A percentile compares a stretch with the other conserved stretches of the same genome.
Evolutionary conservation across 2,329 filamentous ascomycete species (phyloP).

Genomic region (Pseudogymnoascus sp.): DNA sequence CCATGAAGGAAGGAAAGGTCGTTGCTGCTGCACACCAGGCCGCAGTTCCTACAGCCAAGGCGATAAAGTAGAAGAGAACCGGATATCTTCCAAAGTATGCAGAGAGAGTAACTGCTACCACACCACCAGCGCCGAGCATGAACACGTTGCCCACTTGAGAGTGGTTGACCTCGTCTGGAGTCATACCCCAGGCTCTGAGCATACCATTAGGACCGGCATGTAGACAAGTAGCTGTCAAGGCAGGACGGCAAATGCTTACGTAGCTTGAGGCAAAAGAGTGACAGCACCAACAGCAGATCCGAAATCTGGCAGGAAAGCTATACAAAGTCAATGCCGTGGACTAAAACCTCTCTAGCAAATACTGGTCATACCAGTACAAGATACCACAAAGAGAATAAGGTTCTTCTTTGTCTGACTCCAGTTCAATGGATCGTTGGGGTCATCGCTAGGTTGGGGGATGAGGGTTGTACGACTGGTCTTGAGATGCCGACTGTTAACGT

Average conservation of each 20-base stretch:
- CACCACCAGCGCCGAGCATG: slow-evolving; percentile 31
- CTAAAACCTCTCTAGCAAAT: not conserved
- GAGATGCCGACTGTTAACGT: slow-evolving; percentile 35
- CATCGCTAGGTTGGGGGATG: slow-evolving; percentile 37
- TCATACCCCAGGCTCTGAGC: not conserved
- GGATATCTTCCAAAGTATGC: slow-evolving; percentile 40
- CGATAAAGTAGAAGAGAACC: slow-evolving; percentile 22
- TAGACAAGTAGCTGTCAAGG: not conserved
- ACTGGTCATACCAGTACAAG: slow-evolving; percentile 21
- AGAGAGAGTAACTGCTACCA: slow-evolving; percentile 28
- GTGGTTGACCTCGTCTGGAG: slow-evolving; percentile 43
- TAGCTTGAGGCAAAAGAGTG: not conserved
- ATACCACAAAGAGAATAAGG: slow-evolving; percentile 41
- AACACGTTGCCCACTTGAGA: slow-evolving; percentile 46
- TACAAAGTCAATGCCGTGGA: not conserved
- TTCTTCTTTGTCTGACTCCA: slow-evolving; percentile 41
- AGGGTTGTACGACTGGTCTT: slow-evolving; percentile 37
- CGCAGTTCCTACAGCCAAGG: slow-evolving; percentile 11
- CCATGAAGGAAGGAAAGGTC: slow-evolving; percentile 12
- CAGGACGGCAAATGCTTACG: slow-evolving; percentile 24
- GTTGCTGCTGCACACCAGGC: slow-evolving; percentile 13
- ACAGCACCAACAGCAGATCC: slow-evolving; percentile 10
- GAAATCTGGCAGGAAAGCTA: slow-evolving; percentile 14
- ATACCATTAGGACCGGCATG: not conserved
- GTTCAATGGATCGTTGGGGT: slow-evolving; percentile 42